Percentiles rank a stretch among this genome's conserved stretches.
Evolutionary conservation across 192 early-diverging fungal species (phyloP).

Genomic region (Backusella psychrophila): DNA sequence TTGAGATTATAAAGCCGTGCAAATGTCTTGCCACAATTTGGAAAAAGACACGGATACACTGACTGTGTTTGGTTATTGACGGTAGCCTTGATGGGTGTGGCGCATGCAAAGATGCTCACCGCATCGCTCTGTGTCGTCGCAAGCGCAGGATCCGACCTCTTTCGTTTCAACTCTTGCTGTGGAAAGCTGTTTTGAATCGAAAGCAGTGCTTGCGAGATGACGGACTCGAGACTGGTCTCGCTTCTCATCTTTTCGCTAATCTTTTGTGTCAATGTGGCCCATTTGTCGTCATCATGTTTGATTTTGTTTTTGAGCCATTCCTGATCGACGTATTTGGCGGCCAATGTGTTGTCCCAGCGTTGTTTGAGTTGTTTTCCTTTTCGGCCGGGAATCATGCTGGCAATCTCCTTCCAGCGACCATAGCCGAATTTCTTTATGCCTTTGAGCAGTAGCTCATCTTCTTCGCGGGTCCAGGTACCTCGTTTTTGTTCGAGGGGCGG

Average conservation of each 20-base stretch:
- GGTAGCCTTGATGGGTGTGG: conserved; percentile 29
- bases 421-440: conserved; percentile 34
- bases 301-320: conserved; percentile 29
- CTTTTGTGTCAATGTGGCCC: conserved; percentile 32
- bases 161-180: neutral
- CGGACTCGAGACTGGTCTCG: conserved; percentile 9
- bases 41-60: conserved; percentile 56
- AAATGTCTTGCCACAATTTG: conserved; percentile 82
- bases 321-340: conserved; percentile 33
- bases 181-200: neutral
- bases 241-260: conserved; percentile 27
- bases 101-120: conserved; percentile 32
- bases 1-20: conserved; percentile 89
- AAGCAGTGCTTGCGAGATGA: conserved; percentile 21
- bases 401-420: conserved; percentile 39
- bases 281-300: conserved; percentile 12
- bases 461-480: conserved; percentile 34
- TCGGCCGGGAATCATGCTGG: conserved; percentile 28
- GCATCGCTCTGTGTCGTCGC: conserved; percentile 25
- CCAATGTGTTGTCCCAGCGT: conserved; percentile 34
- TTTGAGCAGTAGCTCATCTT: conserved; percentile 30
- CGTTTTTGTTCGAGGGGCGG: conserved; percentile 8
- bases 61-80: conserved; percentile 34
- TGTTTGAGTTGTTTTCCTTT: conserved; percentile 39
- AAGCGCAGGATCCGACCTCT: conserved; percentile 20